Evolutionary conservation across 768 basidiomycete genomes (phyloP), one percentile per base, ranked within the genome.

Genomic region (Mycena vulgaris): DNA sequence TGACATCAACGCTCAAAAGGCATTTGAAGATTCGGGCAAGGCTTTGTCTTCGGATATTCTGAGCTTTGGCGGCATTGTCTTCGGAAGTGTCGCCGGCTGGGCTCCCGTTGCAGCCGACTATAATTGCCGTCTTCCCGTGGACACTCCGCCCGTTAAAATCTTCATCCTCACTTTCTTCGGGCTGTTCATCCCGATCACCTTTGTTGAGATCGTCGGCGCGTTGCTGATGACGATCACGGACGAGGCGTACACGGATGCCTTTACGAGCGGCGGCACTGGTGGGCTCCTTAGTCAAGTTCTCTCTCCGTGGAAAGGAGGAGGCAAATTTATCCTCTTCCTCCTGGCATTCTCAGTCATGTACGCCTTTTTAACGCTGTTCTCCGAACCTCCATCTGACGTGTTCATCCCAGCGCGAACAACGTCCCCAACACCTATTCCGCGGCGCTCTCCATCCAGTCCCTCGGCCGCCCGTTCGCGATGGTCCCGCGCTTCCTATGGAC

Each of bases 41-140:
- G 78, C 80, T 11, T 80, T 87, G 17, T 81, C 81, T 0, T 86
- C 85, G 0, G 86, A 88, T 63, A 77, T 89, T n/a, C 78, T 90
- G 14, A 81, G 83, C 65, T 90, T 87, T 60, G 86, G 88, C 30
- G 85, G 83, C 2, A 85, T 89, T 73, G 78, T 89, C 30, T 89
- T 88, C 75, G 87, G 85, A 2, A 82, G 82, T 0, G 80, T 84
- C 42, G 78, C 83, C 13, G 86, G 69, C 5, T 70, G 88, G n/a
- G 84, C 86, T 0, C 83, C 86, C 2, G 72, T 89, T 0, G 88
- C 87, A 4, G 88, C 88, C 8, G 88, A 89, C 75, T 89, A 87
- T 75, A 88, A 88, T 71, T 85, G 84, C 71, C 80, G 84, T 28
- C 77, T 89, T 0, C 88, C 88, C 0, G 83, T 71, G 2, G 73